Evolutionary conservation across 2,329 filamentous ascomycete genomes (phyloP), one percentile per base, ranked within the genome.

Genomic region (Stagonosporopsis vannaccii): DNA sequence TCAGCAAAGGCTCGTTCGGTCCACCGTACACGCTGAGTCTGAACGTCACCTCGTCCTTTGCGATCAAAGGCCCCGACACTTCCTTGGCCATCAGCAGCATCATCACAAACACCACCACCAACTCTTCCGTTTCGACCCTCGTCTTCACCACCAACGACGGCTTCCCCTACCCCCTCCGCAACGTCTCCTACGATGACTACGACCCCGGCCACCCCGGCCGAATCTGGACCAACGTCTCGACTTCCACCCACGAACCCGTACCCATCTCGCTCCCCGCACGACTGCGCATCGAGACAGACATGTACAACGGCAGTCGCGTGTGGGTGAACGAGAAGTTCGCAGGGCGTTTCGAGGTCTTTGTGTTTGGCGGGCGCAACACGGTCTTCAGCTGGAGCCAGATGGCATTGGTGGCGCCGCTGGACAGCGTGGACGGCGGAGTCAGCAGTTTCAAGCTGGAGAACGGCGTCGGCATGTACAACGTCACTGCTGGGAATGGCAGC

Each of bases 311-410:
- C 0, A 82, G 77, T 49, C 71, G 81, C 1, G 81, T 80, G 0
- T 85, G 81, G 80, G 59, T 83, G 0, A 65, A 82, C 52, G 78
- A 74, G 7, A 42, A 59, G 0, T 83, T 84, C 42, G 75, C 60
- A 1, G 83, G 83, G 0, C 68, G 83, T 9, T 85, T 84, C 48
- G 82, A 85, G 59, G 82, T 84, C 0, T 83, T 82, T 56, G 78
- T 85, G 0, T 85, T 78, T 60, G 82, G 82, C 0, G 83, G 83
- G 2, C 75, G 74, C 28, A 85, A 85, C 52, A 78, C 75, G 7
- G 55, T 79, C 43, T 81, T 83, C 42, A 83, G 81, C 28, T 85
- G 82, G 83, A 83, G 79, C 57, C 82, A 84, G 66, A 85, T 85
- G 82, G 82, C 82, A 1, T 79, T 85, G 62, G 82, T 84, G 12